Evolutionary conservation across 2,329 filamentous ascomycete genomes (phyloP), one percentile per base, ranked within the genome.

Genomic region (Zymoseptoria crescenta): DNA sequence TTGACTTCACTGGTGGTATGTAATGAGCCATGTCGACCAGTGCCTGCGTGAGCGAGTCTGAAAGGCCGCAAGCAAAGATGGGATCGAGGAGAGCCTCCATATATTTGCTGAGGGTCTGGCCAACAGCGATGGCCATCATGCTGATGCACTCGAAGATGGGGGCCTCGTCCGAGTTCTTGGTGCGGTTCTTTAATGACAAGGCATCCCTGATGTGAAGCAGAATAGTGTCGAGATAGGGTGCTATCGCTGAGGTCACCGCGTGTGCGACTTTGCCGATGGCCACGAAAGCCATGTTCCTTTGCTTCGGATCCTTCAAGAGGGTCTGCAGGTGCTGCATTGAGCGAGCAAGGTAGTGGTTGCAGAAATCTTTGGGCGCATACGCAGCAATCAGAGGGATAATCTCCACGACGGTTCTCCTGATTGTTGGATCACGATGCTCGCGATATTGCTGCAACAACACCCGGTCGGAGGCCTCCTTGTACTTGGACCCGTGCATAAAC

Each of bases 11-110:
- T 0, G 95, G 91, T 0, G 93, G 94, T 52, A 99, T 96, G 72
- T 99, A 97, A 71, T 97, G 96, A 28, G 94, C 94, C 89, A 99
- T 96, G 70, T 99, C 95, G 21, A 97, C 92, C 56, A 99, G 80
- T 2, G 95, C 95, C 72, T 97, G 92, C 0, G 93, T 96, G 24
- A 99, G 82, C 65, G 95, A 94, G 58, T 93, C 89, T 45, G 91
- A 96, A 56, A 99, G 80, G 54, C 96, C 94, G 72, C 94, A 99
- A 16, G 91, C 92, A 74, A 99, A 99, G 60, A 99, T 96, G 9
- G 95, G 92, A 67, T 96, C 93, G 8, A 99, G 82, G 28, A 99
- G 79, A 10, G 92, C 89, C 72, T 96, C 92, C 86, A 99, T 96
- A 72, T 97, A 96, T 75, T 97, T 99, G 81, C 91, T 97, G 56